A percentile compares a stretch with the other conserved stretches of the same genome.
Evolutionary conservation across 331 rosid species (phyloP).

Genomic region (Cydonia oblonga): DNA sequence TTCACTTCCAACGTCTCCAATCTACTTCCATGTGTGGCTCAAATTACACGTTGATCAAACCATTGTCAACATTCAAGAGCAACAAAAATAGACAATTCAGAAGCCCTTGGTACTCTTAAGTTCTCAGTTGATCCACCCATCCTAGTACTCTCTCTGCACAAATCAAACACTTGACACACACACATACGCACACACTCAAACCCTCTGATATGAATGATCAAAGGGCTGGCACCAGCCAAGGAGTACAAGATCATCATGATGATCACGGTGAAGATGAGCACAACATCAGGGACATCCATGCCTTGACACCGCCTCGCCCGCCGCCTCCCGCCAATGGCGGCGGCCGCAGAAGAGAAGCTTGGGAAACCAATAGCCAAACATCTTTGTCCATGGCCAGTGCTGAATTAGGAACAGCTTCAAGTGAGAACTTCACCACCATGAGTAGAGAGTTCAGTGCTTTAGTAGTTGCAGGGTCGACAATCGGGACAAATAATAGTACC

Average conservation of each 20-base stretch:
- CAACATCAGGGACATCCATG: constrained; percentile 68
- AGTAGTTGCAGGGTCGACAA: constrained; percentile 69
- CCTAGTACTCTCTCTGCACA: background rate
- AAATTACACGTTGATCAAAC: constrained; percentile 7
- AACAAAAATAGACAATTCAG: no score
- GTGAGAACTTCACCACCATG: constrained; percentile 70
- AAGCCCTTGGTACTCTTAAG: no score
- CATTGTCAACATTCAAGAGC: background rate
- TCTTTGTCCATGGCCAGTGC: constrained; percentile 43
- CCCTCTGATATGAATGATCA: constrained; percentile 31
- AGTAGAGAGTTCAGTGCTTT: constrained; percentile 88
- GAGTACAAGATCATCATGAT: constrained; percentile 11
- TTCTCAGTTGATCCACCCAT: no score
- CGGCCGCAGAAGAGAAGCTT: constrained; percentile 37
- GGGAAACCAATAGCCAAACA: constrained; percentile 54
- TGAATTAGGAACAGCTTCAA: constrained; percentile 29
- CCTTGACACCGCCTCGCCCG: constrained; percentile 53
- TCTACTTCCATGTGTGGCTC: constrained; percentile 22
- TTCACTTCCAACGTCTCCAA: background rate
- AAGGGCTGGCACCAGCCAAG: constrained; percentile 15
- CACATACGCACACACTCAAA: background rate
- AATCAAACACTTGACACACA: background rate
- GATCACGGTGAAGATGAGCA: constrained; percentile 31
- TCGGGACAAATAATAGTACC: constrained; percentile 18
- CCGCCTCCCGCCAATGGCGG: constrained; percentile 16